Base-by-base conservation (phyloP, 2,329 filamentous ascomycete species). In the Claviceps humidiphila region DNA sequence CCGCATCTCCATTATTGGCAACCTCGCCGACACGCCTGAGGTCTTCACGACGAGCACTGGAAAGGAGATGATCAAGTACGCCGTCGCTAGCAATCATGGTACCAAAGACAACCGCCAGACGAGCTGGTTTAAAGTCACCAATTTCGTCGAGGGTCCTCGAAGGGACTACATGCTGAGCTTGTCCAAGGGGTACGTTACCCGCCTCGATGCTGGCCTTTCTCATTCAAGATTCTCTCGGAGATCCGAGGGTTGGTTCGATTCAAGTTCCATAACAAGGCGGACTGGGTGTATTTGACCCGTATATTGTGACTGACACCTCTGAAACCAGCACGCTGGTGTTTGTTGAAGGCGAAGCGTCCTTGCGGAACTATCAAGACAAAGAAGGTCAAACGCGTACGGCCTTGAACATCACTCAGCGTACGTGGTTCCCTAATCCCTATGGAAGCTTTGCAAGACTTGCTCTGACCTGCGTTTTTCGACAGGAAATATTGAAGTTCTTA, bases 1-100 rank as follows among this genome's bases (percentile, higher is more conserved):
- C 60, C 85, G 84, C 69, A 85, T 98, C 74, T 85, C 82, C 63
- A 75, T 98, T 68, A 78, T 96, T 60, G 93, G 93, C 64, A 85
- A 89, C 68, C 81, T 98, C 50, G 89, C 80, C 55, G 79, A 82
- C 61, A 77, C 81, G 51, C 91, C 93, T 54, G 90, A 96, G 74
- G 63, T 89, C 58, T 75, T 78, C 40, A 68, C 81, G 54, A 87
- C 86, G 47, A 77, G 79, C 61, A 83, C 73, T 50, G 89, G 89
- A 54, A 77, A 76, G 57, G 86, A 94, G 57, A 63, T 95, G 54
- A 65, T 97, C 63, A 80, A 78, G 61, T 97, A 95, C 67, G 72
- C 81, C 4, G 73, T 98, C 56, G 90, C 81, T 50, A 86, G 81
- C 61, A 82, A 73, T 67, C 68, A 66, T 54, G 89, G 89, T 14